Evolutionary conservation across 1,284 basidiomycete species (phyloP).

Genomic region (Naganishia albida): DNA sequence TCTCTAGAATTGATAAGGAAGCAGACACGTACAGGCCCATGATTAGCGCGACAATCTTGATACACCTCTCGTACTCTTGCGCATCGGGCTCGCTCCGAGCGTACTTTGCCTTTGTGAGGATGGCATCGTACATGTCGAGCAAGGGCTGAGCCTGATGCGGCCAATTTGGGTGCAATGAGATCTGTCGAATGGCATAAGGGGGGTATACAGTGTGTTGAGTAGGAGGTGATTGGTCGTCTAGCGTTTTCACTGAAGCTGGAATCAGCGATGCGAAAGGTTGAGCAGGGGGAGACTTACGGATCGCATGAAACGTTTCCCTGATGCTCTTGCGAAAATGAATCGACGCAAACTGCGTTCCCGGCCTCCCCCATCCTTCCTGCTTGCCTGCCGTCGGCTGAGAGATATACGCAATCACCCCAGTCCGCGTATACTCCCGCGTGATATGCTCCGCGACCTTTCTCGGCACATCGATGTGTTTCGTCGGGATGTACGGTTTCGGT

Average conservation of each 20-base stretch:
- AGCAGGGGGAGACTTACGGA: slow-evolving; percentile 17
- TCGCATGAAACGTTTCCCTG: slow-evolving; percentile 53
- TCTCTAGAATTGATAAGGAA: background rate
- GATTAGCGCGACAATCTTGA: slow-evolving; percentile 66
- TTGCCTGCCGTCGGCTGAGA: slow-evolving; percentile 69
- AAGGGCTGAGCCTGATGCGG: slow-evolving; percentile 59
- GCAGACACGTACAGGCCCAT: slow-evolving; percentile 57
- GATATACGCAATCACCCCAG: slow-evolving; percentile 73
- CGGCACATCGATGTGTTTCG: slow-evolving; percentile 68
- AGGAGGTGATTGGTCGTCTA: slow-evolving; percentile 55
- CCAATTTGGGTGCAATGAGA: slow-evolving; percentile 70
- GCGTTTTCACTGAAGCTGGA: slow-evolving; percentile 20
- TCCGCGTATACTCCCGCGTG: slow-evolving; percentile 72
- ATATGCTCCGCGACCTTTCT: slow-evolving; percentile 71
- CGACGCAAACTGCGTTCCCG: slow-evolving; percentile 66
- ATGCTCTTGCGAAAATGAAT: slow-evolving; percentile 66
- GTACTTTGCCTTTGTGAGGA: slow-evolving; percentile 72
- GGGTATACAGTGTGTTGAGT: slow-evolving; percentile 65
- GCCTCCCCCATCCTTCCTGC: slow-evolving; percentile 79
- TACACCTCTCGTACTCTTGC: slow-evolving; percentile 33
- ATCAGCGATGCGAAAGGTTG: background rate
- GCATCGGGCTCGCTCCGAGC: slow-evolving; percentile 58
- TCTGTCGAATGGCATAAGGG: slow-evolving; percentile 64
- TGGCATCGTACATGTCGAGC: slow-evolving; percentile 64
- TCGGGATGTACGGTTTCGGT: slow-evolving; percentile 67